Evolutionary conservation across 2,329 filamentous ascomycete genomes (phyloP).

Genomic region (Pseudogymnoascus sp.): DNA sequence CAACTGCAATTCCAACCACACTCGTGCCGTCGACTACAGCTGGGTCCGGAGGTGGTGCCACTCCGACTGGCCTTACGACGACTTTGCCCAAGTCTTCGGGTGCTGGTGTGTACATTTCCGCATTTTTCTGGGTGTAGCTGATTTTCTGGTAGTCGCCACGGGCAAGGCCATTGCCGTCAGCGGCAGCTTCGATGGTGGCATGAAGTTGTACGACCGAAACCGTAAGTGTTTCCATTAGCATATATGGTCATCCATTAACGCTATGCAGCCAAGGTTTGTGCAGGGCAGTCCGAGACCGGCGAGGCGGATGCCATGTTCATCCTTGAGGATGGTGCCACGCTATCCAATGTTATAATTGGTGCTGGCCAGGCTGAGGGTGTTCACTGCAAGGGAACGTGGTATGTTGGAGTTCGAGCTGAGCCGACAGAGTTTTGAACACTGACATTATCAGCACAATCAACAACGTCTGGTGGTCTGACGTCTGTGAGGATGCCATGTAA

Average conservation of each 20-base stretch:
- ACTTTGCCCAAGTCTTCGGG: neutral
- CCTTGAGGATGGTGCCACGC: slow-evolving; percentile 40
- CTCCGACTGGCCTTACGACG: neutral
- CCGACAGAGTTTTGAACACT: slow-evolving; percentile 12
- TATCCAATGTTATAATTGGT: slow-evolving; percentile 47
- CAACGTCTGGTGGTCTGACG: slow-evolving; percentile 22
- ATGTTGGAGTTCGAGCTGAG: neutral
- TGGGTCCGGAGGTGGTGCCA: neutral
- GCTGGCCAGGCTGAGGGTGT: slow-evolving; percentile 41
- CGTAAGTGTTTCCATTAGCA: neutral
- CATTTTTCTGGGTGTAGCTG: neutral
- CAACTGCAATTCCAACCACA: neutral
- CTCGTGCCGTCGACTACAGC: neutral
- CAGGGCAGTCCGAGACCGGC: slow-evolving; percentile 14
- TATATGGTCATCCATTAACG: neutral
- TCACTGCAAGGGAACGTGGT: slow-evolving; percentile 40
- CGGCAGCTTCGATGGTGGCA: slow-evolving; percentile 38
- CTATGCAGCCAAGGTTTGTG: neutral
- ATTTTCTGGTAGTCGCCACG: slow-evolving; percentile 16
- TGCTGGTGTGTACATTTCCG: neutral
- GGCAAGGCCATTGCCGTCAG: slow-evolving; percentile 35
- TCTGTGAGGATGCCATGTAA: slow-evolving; percentile 20
- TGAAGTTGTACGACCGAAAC: slow-evolving; percentile 35
- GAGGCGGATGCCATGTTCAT: slow-evolving; percentile 40
- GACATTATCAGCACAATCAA: slow-evolving; percentile 21